These are phyloP conservation scores for Beauveria varroae DNA, from an alignment of 2,329 filamentous ascomycete species.

Conservation along the genomic window DNA sequence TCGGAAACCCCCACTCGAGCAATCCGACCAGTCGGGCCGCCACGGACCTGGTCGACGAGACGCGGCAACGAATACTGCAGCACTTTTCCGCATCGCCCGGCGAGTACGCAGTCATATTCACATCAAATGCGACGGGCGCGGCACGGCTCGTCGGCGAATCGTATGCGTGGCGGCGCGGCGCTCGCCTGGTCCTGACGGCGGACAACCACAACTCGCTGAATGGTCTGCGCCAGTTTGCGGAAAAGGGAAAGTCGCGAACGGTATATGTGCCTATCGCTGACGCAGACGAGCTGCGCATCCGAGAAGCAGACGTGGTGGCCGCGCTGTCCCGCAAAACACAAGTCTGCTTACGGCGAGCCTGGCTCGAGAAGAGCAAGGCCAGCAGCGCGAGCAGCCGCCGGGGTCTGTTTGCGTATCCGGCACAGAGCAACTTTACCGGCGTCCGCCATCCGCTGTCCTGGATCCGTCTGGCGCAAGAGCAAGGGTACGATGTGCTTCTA, in stretches of 20 bases:
- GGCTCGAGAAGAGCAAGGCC: neutral
- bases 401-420: conserved; percentile 37
- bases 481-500: conserved; percentile 32
- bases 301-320: conserved; percentile 17
- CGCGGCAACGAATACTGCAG: conserved; percentile 24
- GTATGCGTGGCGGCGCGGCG: conserved; percentile 24
- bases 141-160: conserved; percentile 32
- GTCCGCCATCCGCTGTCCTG: conserved; percentile 33
- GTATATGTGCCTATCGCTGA: conserved; percentile 23
- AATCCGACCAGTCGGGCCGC: conserved; percentile 29
- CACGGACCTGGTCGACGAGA: conserved; percentile 25
- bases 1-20: conserved; percentile 33
- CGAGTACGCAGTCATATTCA: conserved; percentile 35
- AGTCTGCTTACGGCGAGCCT: neutral
- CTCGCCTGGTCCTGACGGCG: conserved; percentile 26
- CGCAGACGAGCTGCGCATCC: conserved; percentile 22
- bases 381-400: neutral
- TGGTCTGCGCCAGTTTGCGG: conserved; percentile 30
- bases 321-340: conserved; percentile 16
- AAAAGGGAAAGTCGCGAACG: conserved; percentile 17
- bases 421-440: conserved; percentile 38
- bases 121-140: conserved; percentile 31
- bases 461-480: conserved; percentile 26
- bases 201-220: conserved; percentile 38
- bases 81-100: conserved; percentile 27